phyloP scores from a whole-genome alignment of 2,329 filamentous ascomycete genomes.

The Rhinocladiella mackenziei region DNA sequence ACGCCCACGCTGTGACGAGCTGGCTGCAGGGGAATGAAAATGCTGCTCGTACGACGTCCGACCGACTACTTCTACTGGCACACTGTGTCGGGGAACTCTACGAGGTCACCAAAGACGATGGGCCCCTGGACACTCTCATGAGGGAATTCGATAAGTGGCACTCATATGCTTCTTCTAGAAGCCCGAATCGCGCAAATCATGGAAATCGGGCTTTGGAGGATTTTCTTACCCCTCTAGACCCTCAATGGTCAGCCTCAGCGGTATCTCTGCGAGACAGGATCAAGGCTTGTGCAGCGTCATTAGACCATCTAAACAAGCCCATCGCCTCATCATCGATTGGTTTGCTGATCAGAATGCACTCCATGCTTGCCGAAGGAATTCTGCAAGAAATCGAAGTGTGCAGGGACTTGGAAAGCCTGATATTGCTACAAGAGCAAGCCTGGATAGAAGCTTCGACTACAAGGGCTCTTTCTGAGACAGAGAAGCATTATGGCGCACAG shows the following conservation, averaged over 20 bases:
- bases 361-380: slow-evolving; percentile 8
- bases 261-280: slow-evolving; percentile 8
- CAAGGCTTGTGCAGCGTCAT: slow-evolving; percentile 10
- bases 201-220: neutral
- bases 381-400: slow-evolving; percentile 19
- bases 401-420: slow-evolving; percentile 15
- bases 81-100: slow-evolving; percentile 12
- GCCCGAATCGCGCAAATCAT: neutral
- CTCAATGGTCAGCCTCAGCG: slow-evolving; percentile 13
- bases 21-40: slow-evolving; percentile 9
- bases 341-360: slow-evolving; percentile 17
- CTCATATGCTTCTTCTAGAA: slow-evolving; percentile 4
- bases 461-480: slow-evolving; percentile 12
- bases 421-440: slow-evolving; percentile 12
- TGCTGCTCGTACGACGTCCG: neutral
- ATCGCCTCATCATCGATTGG: slow-evolving; percentile 10
- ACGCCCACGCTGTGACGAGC: slow-evolving; percentile 27
- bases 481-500: slow-evolving; percentile 7
- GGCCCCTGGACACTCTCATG: slow-evolving; percentile 10
- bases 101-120: slow-evolving; percentile 5
- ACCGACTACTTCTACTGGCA: slow-evolving; percentile 13
- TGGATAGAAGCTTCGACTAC: slow-evolving; percentile 11
- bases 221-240: slow-evolving; percentile 4
- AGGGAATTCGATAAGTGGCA: slow-evolving; percentile 17
- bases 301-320: slow-evolving; percentile 6